Evolutionary conservation across 2,329 filamentous ascomycete genomes (phyloP).

Genomic region (Hymenoscyphus occultus): DNA sequence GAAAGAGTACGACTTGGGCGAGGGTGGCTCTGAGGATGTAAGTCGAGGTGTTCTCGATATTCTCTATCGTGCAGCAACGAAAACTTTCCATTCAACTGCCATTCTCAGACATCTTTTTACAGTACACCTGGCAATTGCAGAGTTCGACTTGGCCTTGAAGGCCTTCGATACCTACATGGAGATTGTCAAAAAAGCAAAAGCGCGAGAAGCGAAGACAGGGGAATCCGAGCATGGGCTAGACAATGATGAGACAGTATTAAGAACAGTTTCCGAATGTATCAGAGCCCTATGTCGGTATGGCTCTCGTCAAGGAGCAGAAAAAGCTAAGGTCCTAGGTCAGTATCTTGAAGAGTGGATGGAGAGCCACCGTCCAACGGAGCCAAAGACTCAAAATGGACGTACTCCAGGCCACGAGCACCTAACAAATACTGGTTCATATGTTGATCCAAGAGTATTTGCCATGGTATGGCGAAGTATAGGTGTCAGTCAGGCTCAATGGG

Average conservation of each 20-base stretch:
- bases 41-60: slow-evolving; percentile 79
- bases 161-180: slow-evolving; percentile 91
- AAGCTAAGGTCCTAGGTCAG: slow-evolving; percentile 66
- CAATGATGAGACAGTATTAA: slow-evolving; percentile 70
- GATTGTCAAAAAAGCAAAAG: slow-evolving; percentile 81
- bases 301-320: slow-evolving; percentile 69
- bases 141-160: slow-evolving; percentile 88
- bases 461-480: slow-evolving; percentile 82
- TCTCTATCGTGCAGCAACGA: slow-evolving; percentile 84
- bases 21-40: slow-evolving; percentile 72
- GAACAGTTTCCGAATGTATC: slow-evolving; percentile 77
- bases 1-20: slow-evolving; percentile 76
- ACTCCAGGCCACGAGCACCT: slow-evolving; percentile 23
- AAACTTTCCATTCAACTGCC: slow-evolving; percentile 91
- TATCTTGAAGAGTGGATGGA: slow-evolving; percentile 75
- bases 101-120: slow-evolving; percentile 84
- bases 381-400: slow-evolving; percentile 20
- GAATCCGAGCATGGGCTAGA: slow-evolving; percentile 71
- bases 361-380: slow-evolving; percentile 44
- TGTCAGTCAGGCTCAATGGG: slow-evolving; percentile 83
- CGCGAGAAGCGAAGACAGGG: slow-evolving; percentile 75
- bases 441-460: slow-evolving; percentile 62
- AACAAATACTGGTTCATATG: slow-evolving; percentile 31
- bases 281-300: slow-evolving; percentile 81
- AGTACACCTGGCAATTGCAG: slow-evolving; percentile 81